Conservation (phyloP, 768 basidiomycete genomes). For the Strobilomyces confusus region DNA sequence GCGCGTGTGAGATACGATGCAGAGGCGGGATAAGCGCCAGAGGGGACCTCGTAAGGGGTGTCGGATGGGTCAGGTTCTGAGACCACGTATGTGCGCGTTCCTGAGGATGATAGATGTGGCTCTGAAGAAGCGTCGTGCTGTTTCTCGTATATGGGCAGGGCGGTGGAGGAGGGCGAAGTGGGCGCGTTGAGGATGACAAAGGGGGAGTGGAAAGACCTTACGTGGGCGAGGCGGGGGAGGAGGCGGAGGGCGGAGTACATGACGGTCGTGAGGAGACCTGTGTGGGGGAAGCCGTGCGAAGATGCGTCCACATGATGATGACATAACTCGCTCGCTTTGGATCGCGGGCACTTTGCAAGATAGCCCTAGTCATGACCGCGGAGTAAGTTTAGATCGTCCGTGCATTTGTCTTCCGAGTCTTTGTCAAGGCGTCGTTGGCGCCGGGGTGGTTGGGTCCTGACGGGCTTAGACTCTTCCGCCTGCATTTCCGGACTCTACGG, state of each 20-base stretch:
- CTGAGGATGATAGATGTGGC: conserved; percentile 40
- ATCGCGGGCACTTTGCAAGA: not conserved
- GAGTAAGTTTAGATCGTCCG: conserved; percentile 3
- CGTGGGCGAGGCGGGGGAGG: conserved; percentile 1
- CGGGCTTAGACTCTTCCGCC: not conserved
- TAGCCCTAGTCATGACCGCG: conserved; percentile 2
- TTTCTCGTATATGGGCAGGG: conserved; percentile 53
- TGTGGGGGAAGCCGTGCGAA: conserved; percentile 24
- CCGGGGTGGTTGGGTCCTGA: conserved; percentile 10
- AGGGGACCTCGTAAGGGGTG: conserved; percentile 64
- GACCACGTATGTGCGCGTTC: conserved; percentile 65
- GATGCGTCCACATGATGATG: conserved; percentile 18
- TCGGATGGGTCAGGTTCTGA: conserved; percentile 64
- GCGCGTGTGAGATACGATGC: conserved; percentile 44
- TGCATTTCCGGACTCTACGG: conserved; percentile 24
- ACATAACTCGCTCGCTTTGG: conserved; percentile 21
- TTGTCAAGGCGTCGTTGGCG: conserved; percentile 2
- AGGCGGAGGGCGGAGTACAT: conserved; percentile 16
- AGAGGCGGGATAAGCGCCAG: conserved; percentile 59
- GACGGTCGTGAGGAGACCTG: conserved; percentile 16
- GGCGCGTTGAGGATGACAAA: conserved; percentile 49
- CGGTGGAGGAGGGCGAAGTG: conserved; percentile 28
- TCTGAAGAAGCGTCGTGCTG: conserved; percentile 50
- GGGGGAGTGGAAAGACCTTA: conserved; percentile 63
- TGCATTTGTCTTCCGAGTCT: not conserved